Conservation (phyloP, 2,329 filamentous ascomycete genomes). For the Fusarium longipes region DNA sequence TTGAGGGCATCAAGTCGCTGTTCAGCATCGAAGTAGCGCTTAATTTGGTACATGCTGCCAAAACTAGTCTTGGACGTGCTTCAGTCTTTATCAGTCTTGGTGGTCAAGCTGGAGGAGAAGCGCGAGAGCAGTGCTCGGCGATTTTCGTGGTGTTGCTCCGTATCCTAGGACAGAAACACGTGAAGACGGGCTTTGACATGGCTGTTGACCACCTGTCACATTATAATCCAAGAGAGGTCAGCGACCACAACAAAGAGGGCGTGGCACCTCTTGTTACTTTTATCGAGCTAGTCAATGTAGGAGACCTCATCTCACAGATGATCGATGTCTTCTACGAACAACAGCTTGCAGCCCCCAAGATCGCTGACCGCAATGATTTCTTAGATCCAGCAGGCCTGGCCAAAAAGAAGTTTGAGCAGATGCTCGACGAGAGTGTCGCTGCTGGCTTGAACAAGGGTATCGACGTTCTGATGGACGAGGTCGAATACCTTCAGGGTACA, state of each 20-base stretch:
- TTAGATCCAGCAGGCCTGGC: slow-evolving; percentile 90
- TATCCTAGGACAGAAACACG: slow-evolving; percentile 85
- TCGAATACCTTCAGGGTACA: slow-evolving; percentile 93
- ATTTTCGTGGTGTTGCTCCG: slow-evolving; percentile 89
- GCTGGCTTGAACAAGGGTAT: slow-evolving; percentile 97
- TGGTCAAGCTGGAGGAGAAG: slow-evolving; percentile 82
- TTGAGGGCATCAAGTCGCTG: slow-evolving; percentile 93
- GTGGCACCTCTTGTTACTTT: slow-evolving; percentile 95
- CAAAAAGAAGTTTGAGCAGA: slow-evolving; percentile 98
- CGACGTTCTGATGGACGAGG: slow-evolving; percentile 97
- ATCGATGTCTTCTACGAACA: slow-evolving; percentile 98
- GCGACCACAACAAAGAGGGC: slow-evolving; percentile 74
- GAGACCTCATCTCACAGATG: slow-evolving; percentile 98
- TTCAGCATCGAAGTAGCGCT: slow-evolving; percentile 97
- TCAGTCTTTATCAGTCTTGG: slow-evolving; percentile 84
- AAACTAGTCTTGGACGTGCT: slow-evolving; percentile 85
- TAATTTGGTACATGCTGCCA: slow-evolving; percentile 87
- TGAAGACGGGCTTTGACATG: slow-evolving; percentile 93
- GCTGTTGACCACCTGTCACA: slow-evolving; percentile 90
- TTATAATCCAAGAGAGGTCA: slow-evolving; percentile 89
- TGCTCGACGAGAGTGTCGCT: slow-evolving; percentile 96
- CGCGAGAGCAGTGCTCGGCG: slow-evolving; percentile 86
- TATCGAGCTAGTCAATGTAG: slow-evolving; percentile 96
- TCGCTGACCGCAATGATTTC: slow-evolving; percentile 94
- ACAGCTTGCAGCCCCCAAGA: slow-evolving; percentile 83